Evolutionary conservation across 75 land plant genomes (phyloP), one percentile per base, ranked within the genome.

Genomic region (Selaginella moellendorffii): DNA sequence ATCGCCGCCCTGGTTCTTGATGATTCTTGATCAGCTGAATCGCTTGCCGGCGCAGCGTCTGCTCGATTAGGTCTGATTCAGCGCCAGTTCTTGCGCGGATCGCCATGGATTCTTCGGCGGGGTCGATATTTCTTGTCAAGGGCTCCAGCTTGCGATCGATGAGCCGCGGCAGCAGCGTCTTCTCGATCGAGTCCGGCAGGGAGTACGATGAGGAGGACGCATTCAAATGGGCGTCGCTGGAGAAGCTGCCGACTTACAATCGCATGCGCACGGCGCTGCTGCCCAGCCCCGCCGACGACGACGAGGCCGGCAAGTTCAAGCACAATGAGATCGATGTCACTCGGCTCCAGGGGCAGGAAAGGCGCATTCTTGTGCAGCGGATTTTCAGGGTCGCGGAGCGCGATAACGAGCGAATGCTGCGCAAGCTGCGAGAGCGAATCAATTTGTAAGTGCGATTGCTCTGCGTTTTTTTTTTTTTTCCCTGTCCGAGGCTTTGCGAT

Each of bases 131-230:
- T 36, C 46, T 36, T 36, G 46, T 36, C 46, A 36, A 36, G 14
- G 46, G 46, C 46, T 36, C 46, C 46, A 36, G 46, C 46, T 36
- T 36, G 46, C 46, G 46, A 14, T 36, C 46, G 46, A 36, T 36
- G 46, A 36, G 46, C 46, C 5, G 46, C 10, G 14, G 46, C 46
- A 36, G 46, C 14, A 36, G 46, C 46, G 46, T 36, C 14, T 36
- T 36, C 46, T 36, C 46, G 5, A 36, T 5, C 10, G 5, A 5
- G 46, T 36, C 46, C 14, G 46, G 46, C 14, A 36, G 46, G 14
- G 46, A 36, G 14, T 36, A 36, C 14, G 46, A 36, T 36, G 46
- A 36, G 5, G 46, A 36, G 14, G 46, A 36, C 46, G 46, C 46
- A 36, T 36, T 36, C 14, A 5, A 14, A 36, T 36, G 46, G 46